These are phyloP conservation scores for Dipodascus geniculatus DNA, from an alignment of 805 yeast species.

Conservation along the genomic window DNA sequence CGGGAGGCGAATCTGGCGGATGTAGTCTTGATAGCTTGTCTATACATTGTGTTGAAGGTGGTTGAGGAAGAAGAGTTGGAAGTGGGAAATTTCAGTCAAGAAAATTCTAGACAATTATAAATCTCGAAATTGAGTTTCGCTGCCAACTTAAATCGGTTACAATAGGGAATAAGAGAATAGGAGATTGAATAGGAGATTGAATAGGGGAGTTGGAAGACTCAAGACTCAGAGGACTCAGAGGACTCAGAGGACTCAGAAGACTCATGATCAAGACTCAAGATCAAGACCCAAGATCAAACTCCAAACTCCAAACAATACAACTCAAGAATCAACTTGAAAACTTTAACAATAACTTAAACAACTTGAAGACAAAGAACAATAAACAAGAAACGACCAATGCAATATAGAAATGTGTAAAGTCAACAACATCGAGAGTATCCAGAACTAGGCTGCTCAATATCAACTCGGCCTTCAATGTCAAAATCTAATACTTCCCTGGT, in stretches of 20 bases:
- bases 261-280: too few relatives aligned
- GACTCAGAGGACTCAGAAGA: too few relatives aligned
- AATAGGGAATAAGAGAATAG: too few relatives aligned
- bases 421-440: slow-evolving; percentile 2
- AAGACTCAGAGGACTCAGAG: too few relatives aligned
- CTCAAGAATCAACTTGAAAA: neutral
- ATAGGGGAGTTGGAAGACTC: too few relatives aligned
- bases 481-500: slow-evolving; percentile 27
- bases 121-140: too few relatives aligned
- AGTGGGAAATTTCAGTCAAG: neutral
- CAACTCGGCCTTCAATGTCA: slow-evolving; percentile 17
- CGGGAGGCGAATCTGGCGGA: neutral
- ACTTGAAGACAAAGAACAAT: neutral
- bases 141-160: too few relatives aligned
- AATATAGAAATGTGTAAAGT: neutral
- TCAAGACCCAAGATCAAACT: too few relatives aligned
- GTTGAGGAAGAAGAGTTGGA: neutral
- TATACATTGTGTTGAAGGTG: neutral
- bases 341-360: neutral
- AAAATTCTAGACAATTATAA: neutral
- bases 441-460: neutral
- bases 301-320: too few relatives aligned
- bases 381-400: neutral
- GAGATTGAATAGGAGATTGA: too few relatives aligned
- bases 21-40: slow-evolving; percentile 1